These are phyloP conservation scores for Salix exigua DNA, from an alignment of 345 rosid genomes.

Conservation along the genomic window DNA sequence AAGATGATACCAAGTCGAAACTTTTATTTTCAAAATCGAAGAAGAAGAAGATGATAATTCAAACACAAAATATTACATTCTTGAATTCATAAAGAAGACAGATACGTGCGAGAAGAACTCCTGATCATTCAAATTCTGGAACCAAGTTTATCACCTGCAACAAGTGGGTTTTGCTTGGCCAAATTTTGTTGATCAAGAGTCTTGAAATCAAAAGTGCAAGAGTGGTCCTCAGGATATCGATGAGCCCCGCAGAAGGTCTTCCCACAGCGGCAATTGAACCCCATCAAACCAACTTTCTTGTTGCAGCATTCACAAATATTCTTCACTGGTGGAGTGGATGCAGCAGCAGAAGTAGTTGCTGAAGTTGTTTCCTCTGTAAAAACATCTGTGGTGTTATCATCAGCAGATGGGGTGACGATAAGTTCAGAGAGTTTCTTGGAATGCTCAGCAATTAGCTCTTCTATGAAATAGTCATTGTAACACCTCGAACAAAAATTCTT, in stretches of 20 bases:
- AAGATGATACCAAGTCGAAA: neutral
- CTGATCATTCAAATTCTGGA: neutral
- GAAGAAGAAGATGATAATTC: neutral
- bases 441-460: neutral
- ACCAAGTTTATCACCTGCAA: conserved; percentile 23
- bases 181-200: conserved; percentile 14
- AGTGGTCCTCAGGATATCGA: conserved; percentile 33
- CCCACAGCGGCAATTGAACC: conserved; percentile 32
- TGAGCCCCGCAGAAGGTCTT: conserved; percentile 27
- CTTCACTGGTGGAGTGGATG: neutral
- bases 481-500: conserved; percentile 33
- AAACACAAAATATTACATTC: too few relatives aligned
- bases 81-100: neutral
- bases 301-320: conserved; percentile 15
- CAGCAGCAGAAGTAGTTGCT: neutral
- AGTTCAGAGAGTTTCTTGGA: neutral
- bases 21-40: neutral
- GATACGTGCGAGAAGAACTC: neutral
- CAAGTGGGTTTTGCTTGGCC: conserved; percentile 16
- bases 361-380: neutral
- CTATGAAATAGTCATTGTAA: conserved; percentile 20
- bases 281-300: conserved; percentile 20
- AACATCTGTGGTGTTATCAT: neutral
- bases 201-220: conserved; percentile 35
- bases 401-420: neutral